Evolutionary conservation across 208 protist genomes (phyloP), one percentile per base, ranked within the genome.

Genomic region (Sergeia podlipaevii): DNA sequence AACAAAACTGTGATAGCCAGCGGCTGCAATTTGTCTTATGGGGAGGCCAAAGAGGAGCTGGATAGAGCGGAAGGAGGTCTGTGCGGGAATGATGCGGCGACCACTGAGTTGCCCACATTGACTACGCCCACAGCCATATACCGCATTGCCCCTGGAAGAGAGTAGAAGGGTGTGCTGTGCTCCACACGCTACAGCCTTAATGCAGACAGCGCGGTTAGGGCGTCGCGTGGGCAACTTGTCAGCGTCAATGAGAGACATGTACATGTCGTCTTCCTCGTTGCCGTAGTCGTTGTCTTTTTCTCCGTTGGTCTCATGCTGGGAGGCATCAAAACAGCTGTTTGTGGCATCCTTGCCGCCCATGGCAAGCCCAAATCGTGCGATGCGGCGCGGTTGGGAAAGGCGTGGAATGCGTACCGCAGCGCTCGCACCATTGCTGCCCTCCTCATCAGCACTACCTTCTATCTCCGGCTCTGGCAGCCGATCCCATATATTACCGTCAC

Each of bases 1-100:
- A n/a, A 81, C 77, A 59, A 94, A 83, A 51, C 76, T 89, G 65
- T 94, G 87, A 4, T 80, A 64, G 20, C 68, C 83, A 18, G 80
- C 75, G 5, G 83, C 87, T 1, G 59, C 42, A 17, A 94, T 65
- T 36, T 74, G 61, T 15, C 45, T 48, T 26, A 91, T 70, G 8
- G 73, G 69, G n/a, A 90, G 63, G 21, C 87, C 87, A 58, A 91
- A 89, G 15, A 91, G 65, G 15, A 89, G 70, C 5, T 66, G 59
- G 46, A 94, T 75, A n/a, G 73, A 75, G 34, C 80, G 77, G 32
- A 86, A 90, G 15, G 63, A 65, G 2, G 83, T 69, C 58, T 91
- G 80, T 13, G 85, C 45, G 15, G 69, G 64, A 17, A 70, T 46
- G 53, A 54, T 43, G 32, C 65, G 69, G 23, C 63, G 65, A 17